These are phyloP conservation scores for Mrakia blollopis DNA, from an alignment of 768 basidiomycete genomes.

Conservation along the genomic window DNA sequence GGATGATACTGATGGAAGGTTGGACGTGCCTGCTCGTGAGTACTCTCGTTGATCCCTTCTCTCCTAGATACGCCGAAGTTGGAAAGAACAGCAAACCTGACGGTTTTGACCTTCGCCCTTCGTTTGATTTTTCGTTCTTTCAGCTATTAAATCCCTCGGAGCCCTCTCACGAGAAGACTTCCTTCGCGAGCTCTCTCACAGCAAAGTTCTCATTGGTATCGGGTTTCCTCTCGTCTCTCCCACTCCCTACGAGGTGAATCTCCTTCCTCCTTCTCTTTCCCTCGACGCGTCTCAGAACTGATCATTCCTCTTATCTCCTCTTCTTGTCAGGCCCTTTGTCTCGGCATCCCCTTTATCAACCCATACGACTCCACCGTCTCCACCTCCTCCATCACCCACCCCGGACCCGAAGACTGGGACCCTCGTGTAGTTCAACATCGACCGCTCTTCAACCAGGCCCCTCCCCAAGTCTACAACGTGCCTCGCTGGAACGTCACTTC, in stretches of 20 bases:
- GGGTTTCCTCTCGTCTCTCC: slow-evolving; percentile 14
- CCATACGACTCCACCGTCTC: not conserved
- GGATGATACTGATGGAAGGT: not conserved
- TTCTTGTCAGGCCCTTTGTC: not conserved
- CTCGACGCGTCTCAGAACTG: not conserved
- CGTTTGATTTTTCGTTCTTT: not conserved
- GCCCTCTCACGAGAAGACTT: not conserved
- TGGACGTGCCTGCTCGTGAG: not conserved
- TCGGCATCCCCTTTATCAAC: slow-evolving; percentile 8
- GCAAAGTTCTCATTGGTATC: slow-evolving; percentile 14
- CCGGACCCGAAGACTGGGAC: not conserved
- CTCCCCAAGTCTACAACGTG: slow-evolving; percentile 7
- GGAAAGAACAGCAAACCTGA: no score
- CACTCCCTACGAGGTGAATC: not conserved
- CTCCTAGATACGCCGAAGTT: not conserved
- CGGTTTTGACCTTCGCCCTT: not conserved
- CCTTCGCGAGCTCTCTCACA: not conserved
- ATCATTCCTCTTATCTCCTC: not conserved
- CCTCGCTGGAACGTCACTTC: not conserved
- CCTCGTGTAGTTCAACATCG: not conserved
- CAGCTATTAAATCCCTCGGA: not conserved
- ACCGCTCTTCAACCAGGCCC: not conserved
- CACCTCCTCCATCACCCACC: not conserved
- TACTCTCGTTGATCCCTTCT: not conserved
- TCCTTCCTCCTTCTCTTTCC: not conserved